phyloP scores from a whole-genome alignment of 192 early-diverging fungal species.

The Chytriomyces hyalinus region DNA sequence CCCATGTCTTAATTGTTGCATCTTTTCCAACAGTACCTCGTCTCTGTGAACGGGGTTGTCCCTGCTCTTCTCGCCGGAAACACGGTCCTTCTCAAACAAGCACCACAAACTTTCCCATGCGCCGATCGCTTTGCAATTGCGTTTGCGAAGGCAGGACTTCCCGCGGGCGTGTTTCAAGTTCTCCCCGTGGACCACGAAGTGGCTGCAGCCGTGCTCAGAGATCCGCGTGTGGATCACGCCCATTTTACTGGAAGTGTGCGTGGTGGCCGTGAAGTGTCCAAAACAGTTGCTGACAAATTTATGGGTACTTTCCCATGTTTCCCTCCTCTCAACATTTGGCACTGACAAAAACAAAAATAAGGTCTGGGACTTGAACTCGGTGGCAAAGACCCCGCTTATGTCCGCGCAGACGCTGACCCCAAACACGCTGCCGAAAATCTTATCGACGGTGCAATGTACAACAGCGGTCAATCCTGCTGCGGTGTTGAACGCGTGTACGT shows the following conservation, averaged over 20 bases:
- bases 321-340: no score
- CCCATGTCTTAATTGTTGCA: no score
- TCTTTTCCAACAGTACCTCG: conserved; percentile 59
- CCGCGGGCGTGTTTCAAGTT: conserved; percentile 68
- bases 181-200: conserved; percentile 45
- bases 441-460: conserved; percentile 82
- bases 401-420: conserved; percentile 69
- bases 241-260: conserved; percentile 81
- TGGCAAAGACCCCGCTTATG: conserved; percentile 83
- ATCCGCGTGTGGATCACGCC: conserved; percentile 68
- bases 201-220: conserved; percentile 58
- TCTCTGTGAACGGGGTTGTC: conserved; percentile 77
- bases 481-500: conserved; percentile 80
- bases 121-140: conserved; percentile 72
- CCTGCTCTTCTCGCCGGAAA: conserved; percentile 82
- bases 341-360: conserved; percentile 15
- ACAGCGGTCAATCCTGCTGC: conserved; percentile 82
- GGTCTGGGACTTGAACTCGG: conserved; percentile 79
- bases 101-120: conserved; percentile 79
- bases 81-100: conserved; percentile 76
- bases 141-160: conserved; percentile 71
- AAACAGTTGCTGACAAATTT: conserved; percentile 59
- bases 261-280: conserved; percentile 69
- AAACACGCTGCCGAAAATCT: conserved; percentile 73
- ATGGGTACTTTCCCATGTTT: conserved; percentile 49